These are phyloP conservation scores for Suillus ampliporus DNA, from an alignment of 768 basidiomycete genomes.

Conservation along the genomic window DNA sequence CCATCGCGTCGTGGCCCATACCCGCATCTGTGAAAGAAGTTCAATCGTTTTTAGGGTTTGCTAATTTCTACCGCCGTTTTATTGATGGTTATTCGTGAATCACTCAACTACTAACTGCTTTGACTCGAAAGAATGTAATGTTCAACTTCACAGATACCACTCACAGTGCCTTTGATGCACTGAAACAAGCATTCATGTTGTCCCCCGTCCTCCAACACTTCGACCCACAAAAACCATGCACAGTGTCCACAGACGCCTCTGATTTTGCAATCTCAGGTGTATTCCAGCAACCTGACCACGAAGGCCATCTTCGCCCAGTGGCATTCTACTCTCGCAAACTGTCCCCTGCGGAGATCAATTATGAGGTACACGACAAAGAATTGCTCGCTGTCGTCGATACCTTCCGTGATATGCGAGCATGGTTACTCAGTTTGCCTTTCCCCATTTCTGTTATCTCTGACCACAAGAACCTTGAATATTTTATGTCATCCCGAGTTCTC, in stretches of 20 bases:
- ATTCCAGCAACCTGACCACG: conserved; percentile 17
- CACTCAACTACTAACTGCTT: conserved; percentile 34
- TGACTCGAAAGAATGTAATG: conserved; percentile 31
- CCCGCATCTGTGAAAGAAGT: conserved; percentile 26
- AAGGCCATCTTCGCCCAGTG: conserved; percentile 34
- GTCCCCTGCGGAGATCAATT: conserved; percentile 43
- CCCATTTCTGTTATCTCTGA: conserved; percentile 30
- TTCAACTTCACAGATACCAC: conserved; percentile 32
- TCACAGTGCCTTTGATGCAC: conserved; percentile 22
- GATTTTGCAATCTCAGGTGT: conserved; percentile 15
- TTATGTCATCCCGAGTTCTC: conserved; percentile 31
- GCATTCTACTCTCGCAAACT: conserved; percentile 37
- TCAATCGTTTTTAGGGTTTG: conserved; percentile 37
- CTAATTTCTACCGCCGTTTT: conserved; percentile 41
- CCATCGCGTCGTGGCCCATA: conserved; percentile 35
- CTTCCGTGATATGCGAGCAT: conserved; percentile 33
- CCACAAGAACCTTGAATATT: conserved; percentile 40
- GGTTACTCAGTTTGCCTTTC: conserved; percentile 21
- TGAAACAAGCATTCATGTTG: conserved; percentile 25
- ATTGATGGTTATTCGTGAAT: conserved; percentile 42
- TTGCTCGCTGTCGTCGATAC: conserved; percentile 45
- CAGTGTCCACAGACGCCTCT: conserved; percentile 28
- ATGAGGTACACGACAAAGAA: conserved; percentile 50
- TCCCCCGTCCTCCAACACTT: conserved; percentile 27
- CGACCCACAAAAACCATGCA: conserved; percentile 17